These are phyloP conservation scores for Colletotrichum melonis DNA, from an alignment of 2,329 filamentous ascomycete species.

Conservation along the genomic window DNA sequence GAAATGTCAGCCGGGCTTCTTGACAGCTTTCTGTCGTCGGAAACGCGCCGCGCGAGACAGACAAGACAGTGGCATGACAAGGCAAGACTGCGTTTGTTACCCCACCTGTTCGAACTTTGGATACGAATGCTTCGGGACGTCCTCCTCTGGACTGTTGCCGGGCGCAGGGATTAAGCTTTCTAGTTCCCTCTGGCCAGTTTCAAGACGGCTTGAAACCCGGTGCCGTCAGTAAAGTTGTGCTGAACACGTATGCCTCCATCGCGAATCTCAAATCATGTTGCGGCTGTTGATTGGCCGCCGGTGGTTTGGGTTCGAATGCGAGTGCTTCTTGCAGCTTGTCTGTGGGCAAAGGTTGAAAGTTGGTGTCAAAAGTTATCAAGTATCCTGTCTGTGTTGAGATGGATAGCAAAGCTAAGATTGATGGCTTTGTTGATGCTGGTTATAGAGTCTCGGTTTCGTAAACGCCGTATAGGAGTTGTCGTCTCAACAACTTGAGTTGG, in stretches of 20 bases:
- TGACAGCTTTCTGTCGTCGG: slow-evolving; percentile 7
- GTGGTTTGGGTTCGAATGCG: not conserved
- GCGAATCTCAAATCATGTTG: slow-evolving; percentile 18
- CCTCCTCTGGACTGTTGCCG: not conserved
- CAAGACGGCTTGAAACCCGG: slow-evolving; percentile 19
- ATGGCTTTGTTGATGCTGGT: not conserved
- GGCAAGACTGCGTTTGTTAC: not conserved
- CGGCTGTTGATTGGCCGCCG: slow-evolving; percentile 1
- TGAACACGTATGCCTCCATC: slow-evolving; percentile 10
- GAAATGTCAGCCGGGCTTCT: not conserved
- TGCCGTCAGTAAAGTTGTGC: slow-evolving; percentile 5
- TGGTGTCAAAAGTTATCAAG: not conserved
- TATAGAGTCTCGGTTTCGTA: not conserved
- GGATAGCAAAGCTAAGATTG: not conserved
- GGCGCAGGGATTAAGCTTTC: slow-evolving; percentile 10
- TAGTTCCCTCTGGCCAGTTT: slow-evolving; percentile 6
- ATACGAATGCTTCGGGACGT: not conserved
- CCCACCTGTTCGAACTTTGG: slow-evolving; percentile 25
- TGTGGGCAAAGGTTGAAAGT: not conserved
- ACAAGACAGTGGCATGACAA: not conserved
- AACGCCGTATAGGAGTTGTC: not conserved
- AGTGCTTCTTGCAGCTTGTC: not conserved
- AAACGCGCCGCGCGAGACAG: not conserved
- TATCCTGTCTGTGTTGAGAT: not conserved
- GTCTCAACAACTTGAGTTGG: not conserved